These are phyloP conservation scores for Leptosphaerulina australis DNA, from an alignment of 2,329 filamentous ascomycete genomes.

Conservation along the genomic window DNA sequence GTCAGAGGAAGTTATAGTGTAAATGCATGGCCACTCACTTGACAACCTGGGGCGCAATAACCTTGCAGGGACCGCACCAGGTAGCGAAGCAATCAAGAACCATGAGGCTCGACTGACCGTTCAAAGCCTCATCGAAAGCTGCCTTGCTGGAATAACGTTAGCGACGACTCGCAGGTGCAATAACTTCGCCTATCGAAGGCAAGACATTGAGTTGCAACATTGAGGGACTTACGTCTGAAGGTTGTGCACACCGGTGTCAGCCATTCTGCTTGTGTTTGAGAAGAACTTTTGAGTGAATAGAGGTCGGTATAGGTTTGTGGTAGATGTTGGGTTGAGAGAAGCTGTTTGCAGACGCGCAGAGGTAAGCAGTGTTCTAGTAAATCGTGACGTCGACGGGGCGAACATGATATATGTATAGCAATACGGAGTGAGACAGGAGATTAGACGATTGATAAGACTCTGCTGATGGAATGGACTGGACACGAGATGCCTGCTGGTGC, in stretches of 20 bases:
- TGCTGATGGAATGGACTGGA: constrained; percentile 45
- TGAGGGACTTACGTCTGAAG: constrained; percentile 49
- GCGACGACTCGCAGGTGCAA: constrained; percentile 8
- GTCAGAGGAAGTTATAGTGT: constrained; percentile 9
- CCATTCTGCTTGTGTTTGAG: constrained; percentile 52
- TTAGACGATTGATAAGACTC: constrained; percentile 45
- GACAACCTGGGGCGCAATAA: constrained; percentile 77
- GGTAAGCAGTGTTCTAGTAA: constrained; percentile 53
- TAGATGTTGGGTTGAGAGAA: constrained; percentile 35
- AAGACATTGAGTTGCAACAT: constrained; percentile 8
- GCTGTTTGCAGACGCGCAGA: constrained; percentile 47
- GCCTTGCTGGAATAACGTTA: constrained; percentile 56
- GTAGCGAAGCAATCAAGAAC: constrained; percentile 85
- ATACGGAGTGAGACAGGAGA: constrained; percentile 27
- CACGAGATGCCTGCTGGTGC: constrained; percentile 20
- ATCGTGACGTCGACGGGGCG: constrained; percentile 42
- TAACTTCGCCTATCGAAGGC: constrained; percentile 20
- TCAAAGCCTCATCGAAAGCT: constrained; percentile 64
- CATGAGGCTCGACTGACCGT: constrained; percentile 64
- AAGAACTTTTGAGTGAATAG: constrained; percentile 48
- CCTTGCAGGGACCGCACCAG: constrained; percentile 96
- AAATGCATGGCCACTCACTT: constrained; percentile 56
- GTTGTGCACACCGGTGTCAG: constrained; percentile 58
- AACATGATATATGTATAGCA: constrained; percentile 49
- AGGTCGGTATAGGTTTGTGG: constrained; percentile 42